Evolutionary conservation across 768 basidiomycete species (phyloP), one percentile per base, ranked within the genome.

Genomic region (Peribolospora kevripleyi): DNA sequence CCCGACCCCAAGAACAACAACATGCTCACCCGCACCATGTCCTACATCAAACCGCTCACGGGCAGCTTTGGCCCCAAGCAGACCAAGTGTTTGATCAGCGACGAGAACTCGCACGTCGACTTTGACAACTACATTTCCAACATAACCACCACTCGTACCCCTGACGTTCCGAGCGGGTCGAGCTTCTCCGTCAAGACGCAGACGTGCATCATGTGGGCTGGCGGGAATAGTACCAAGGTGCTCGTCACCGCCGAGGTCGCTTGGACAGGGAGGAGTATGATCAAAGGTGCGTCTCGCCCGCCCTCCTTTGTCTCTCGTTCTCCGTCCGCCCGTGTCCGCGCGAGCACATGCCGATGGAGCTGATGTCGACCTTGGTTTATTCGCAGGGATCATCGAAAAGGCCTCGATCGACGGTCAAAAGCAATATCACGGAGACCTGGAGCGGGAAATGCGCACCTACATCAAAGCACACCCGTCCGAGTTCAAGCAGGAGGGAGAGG

Each of bases 231-330:
- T 36, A 82, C 82, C 5, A 77, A 74, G 56, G 77, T 98, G 10
- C 59, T 88, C 8, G 84, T 97, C 3, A 88, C 85, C 46, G 86
- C 83, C 4, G 77, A 82, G 59, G 84, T 97, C 2, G 90, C 95
- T 57, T 98, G 91, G 88, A 85, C 84, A 0, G 90, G 90, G 48
- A 75, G 87, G 61, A 90, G 85, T 69, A 97, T 95, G 69, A 88
- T 98, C 68, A 91, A 84, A 69, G 82, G 88, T 87, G 55, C 60
- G 71, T 59, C 45, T 42, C 42, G 53, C 5, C 54, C 54, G 42
- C 14, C 41, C 11, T 38, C 39, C 41, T 10, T 59, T 43, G 41
- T 11, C 14, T 45, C 39, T 39, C 41, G 13, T 40, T 14, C 41
- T 37, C 46, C 40, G 8, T 39, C 46, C 41, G 25, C 37, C 36